Base-by-base conservation (phyloP, 352 stramenopile genomes). In the Phytophthora nicotianae region DNA sequence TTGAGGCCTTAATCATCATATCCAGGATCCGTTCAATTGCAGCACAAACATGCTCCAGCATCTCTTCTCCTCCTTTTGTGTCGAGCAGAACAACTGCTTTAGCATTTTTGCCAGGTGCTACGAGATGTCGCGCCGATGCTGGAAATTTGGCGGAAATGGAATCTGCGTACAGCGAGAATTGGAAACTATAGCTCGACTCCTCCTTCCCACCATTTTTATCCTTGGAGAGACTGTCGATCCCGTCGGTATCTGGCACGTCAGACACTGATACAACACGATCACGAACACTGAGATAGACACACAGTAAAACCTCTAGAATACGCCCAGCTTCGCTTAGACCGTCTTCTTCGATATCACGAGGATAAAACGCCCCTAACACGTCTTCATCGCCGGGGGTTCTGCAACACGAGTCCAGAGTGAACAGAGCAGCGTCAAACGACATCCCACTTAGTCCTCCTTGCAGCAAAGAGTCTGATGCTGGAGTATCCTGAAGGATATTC, bases 91-190 rank as follows among this genome's bases (percentile, higher is more conserved):
- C 61, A 27, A 81, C 48, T 14, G 59, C 11, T 40, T 71, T 81
- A 8, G 52, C 51, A 19, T n/a, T 54, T 57, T 68, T 77, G 10
- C 45, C 37, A 3, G 42, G 49, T 5, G 26, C 33, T 17, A 78
- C 56, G 10, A 88, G 55, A 62, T 79, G 68, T 4, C 75, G 75
- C 5, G 75, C 56, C 4, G 52, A 61, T 26, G 33, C 45, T 24
- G 78, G 78, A 40, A 83, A 79, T 50, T 82, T 88, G 8, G 58
- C 13, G 13, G 58, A 60, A 38, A 88, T 75, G 9, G 75, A 71
- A 50, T 83, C 75, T n/a, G 68, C 45, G 41, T 84, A 88, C 7
- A 82, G 58, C 1, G 78, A 83, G 43, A 88, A 84, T 10, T 72
- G 58, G 14, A 74, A 43, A 2, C 27, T 58, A 13, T 42, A 58